Evolutionary conservation across 805 yeast species (phyloP), one percentile per base, ranked within the genome.

Genomic region (Wickerhamiella allomyrinae): DNA sequence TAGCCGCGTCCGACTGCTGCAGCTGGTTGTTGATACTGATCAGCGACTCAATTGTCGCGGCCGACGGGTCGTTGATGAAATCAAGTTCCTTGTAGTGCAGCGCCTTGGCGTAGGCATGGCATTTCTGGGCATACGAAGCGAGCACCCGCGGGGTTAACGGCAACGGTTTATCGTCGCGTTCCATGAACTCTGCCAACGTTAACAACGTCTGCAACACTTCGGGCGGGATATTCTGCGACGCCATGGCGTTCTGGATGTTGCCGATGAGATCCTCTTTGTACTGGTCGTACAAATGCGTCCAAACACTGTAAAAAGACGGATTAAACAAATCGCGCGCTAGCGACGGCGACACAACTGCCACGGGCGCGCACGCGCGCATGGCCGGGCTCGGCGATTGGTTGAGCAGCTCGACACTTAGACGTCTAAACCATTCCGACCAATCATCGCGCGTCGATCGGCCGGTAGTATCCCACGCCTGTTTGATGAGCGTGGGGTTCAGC

Each of bases 31-130:
- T 93, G 51, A 91, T 89, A 48, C 85, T 78, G 44, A 91, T 91
- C 51, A 91, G 67, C 0, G 95, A 76, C 55, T 91, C 99, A 48
- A 91, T 85, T 0, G 95, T 86, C 6, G 89, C 79, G 0, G 94
- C 79, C 1, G 87, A 75, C 2, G 96, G 94, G 51, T 87, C 95
- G 51, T 85, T 89, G 53, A 86, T 82, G 54, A 89, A 91, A 53
- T 91, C 98, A 13, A 86, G 66, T 57, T 91, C 99, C 59, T 89
- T 87, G 60, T 91, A 91, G 57, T 93, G 97, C 45, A 91, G 66
- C 0, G 97, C 95, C 56, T 93, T 91, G 3, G 98, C 98, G 62
- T 84, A 93, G 1, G 96, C 97, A 61, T 93, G 98, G 49, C 95
- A 84, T 47, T 91, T 70, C 56, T 84, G 94, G 3, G 97, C 95